phyloP scores from a whole-genome alignment of 1,139 yeast genomes.

The Hansenula sp. region DNA sequence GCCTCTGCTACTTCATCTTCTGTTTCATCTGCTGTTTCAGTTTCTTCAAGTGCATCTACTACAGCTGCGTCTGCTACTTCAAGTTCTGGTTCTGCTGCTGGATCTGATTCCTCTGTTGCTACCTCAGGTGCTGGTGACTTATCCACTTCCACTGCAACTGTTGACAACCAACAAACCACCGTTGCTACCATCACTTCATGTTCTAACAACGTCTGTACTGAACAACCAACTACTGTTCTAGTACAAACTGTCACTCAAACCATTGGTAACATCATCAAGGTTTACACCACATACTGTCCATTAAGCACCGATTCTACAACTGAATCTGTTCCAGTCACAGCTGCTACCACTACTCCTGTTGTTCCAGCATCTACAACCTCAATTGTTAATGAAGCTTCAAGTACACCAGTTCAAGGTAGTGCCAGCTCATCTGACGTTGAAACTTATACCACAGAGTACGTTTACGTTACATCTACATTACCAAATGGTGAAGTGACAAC shows the following conservation, averaged over 20 bases:
- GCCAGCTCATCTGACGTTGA: background rate
- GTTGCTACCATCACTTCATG: slow-evolving; percentile 5
- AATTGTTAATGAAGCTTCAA: no score
- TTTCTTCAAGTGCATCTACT: background rate
- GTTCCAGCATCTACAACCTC: no score
- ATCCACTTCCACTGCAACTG: slow-evolving; percentile 1
- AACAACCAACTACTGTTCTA: slow-evolving; percentile 1
- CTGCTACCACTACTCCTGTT: background rate
- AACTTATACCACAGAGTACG: background rate
- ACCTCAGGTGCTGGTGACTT: background rate
- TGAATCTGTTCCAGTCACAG: background rate
- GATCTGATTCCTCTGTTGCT: background rate
- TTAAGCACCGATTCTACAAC: background rate
- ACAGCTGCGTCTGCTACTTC: background rate
- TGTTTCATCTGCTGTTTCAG: background rate
- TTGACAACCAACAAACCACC: slow-evolving; percentile 1
- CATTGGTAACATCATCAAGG: slow-evolving; percentile 2
- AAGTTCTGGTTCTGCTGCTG: background rate
- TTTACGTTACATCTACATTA: background rate
- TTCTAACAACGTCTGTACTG: slow-evolving; percentile 1
- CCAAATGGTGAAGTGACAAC: slow-evolving; percentile 1
- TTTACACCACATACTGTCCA: slow-evolving; percentile 9
- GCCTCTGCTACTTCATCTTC: background rate
- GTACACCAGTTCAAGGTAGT: background rate
- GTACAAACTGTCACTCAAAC: slow-evolving; percentile 2